These are phyloP conservation scores for Ceratobasidium sp. DNA, from an alignment of 1,284 basidiomycete genomes.

Conservation along the genomic window DNA sequence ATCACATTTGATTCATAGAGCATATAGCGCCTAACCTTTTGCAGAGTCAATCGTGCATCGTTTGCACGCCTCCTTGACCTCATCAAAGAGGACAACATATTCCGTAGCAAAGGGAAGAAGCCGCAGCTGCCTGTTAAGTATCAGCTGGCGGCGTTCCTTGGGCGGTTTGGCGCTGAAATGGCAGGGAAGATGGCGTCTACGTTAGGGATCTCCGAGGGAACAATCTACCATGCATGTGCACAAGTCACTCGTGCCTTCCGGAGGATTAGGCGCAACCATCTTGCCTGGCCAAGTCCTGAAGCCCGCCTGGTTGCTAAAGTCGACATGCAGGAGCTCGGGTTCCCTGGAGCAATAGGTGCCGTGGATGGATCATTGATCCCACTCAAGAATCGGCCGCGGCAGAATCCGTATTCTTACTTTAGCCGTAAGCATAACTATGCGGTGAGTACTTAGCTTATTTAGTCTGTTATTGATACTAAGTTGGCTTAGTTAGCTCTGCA, in stretches of 20 bases:
- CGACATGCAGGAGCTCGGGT: constrained; percentile 47
- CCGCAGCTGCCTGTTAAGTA: constrained; percentile 46
- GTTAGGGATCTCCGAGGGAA: constrained; percentile 45
- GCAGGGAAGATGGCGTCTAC: constrained; percentile 38
- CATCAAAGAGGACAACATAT: constrained; percentile 43
- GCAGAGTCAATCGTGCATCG: constrained; percentile 40
- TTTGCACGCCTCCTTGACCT: constrained; percentile 42
- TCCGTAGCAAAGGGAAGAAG: constrained; percentile 26
- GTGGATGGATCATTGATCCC: constrained; percentile 48
- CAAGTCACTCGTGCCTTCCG: constrained; percentile 45
- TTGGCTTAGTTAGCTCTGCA: constrained; percentile 48
- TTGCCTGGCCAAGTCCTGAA: constrained; percentile 44
- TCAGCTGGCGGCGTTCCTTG: constrained; percentile 46
- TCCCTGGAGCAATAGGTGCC: constrained; percentile 48
- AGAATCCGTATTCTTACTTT: constrained; percentile 46
- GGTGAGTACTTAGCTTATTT: constrained; percentile 37
- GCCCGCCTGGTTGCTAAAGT: constrained; percentile 35
- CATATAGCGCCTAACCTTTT: background rate
- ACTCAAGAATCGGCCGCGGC: constrained; percentile 45
- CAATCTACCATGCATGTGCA: constrained; percentile 43
- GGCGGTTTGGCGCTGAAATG: constrained; percentile 38
- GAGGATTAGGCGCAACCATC: constrained; percentile 31
- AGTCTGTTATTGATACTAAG: background rate
- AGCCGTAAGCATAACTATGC: constrained; percentile 48
- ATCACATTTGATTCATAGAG: background rate